Percentiles rank a stretch among this genome's conserved stretches.
phyloP scores from a whole-genome alignment of 257 asterid genomes.

The Plantago elongata region DNA sequence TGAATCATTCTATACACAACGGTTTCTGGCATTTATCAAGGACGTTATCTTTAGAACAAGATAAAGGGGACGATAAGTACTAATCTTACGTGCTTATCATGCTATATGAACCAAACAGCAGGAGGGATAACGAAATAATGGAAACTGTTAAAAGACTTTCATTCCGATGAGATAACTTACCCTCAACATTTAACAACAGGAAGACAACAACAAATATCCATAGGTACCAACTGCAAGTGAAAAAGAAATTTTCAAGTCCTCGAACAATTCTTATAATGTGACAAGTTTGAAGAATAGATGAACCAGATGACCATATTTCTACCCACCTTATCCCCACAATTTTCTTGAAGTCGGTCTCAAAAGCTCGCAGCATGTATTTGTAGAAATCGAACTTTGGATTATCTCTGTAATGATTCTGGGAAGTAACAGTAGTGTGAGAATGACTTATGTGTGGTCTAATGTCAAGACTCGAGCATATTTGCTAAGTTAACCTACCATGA shows the following conservation, averaged over 20 bases:
- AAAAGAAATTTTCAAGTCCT: background rate
- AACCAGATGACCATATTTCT: background rate
- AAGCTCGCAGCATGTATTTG: conserved; percentile 46
- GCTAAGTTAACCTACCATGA: conserved; percentile 27
- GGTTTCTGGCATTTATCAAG: too few relatives aligned
- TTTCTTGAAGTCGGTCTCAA: conserved; percentile 44
- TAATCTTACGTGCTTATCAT: too few relatives aligned
- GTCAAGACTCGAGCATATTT: background rate
- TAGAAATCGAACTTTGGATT: conserved; percentile 43
- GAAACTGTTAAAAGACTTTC: background rate
- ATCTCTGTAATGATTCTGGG: conserved; percentile 33
- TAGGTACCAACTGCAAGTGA: conserved; percentile 61
- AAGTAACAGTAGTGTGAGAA: background rate
- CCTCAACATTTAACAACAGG: conserved; percentile 59
- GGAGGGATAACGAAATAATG: too few relatives aligned
- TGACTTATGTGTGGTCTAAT: too few relatives aligned
- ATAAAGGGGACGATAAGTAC: too few relatives aligned
- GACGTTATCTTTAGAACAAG: too few relatives aligned
- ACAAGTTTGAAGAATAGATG: background rate
- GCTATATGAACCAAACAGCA: too few relatives aligned
- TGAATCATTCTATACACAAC: too few relatives aligned
- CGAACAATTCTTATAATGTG: background rate
- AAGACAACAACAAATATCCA: conserved; percentile 64
- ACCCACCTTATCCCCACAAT: conserved; percentile 48
- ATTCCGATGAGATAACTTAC: conserved; percentile 28